Percentiles rank a stretch among this genome's conserved stretches.
Conservation (phyloP, 2,329 filamentous ascomycete genomes). For the Scytalidium lignicola region DNA sequence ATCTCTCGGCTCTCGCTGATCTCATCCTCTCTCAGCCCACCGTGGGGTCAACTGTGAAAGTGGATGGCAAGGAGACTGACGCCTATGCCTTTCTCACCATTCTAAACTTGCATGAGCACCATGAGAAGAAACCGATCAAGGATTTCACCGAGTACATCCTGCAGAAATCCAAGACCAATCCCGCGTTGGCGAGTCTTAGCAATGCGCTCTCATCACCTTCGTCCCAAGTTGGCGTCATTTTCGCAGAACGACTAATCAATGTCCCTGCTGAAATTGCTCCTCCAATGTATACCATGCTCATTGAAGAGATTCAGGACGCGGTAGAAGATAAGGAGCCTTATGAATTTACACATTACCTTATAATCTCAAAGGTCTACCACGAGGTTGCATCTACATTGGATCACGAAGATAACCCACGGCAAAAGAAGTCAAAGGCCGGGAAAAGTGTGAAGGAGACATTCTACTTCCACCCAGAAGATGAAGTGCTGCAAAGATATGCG, state of each 20-base stretch:
- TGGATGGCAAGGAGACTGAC: constrained; percentile 90
- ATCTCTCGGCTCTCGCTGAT: constrained; percentile 81
- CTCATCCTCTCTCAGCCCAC: constrained; percentile 81
- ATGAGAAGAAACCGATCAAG: constrained; percentile 67
- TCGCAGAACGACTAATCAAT: constrained; percentile 94
- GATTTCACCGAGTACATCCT: constrained; percentile 68
- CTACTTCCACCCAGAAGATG: constrained; percentile 96
- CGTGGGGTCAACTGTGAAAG: constrained; percentile 92
- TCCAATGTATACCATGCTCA: constrained; percentile 90
- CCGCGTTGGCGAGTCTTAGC: constrained; percentile 51
- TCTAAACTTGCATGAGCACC: constrained; percentile 75
- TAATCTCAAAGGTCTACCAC: constrained; percentile 86
- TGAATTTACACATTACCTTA: constrained; percentile 85
- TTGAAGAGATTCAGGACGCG: constrained; percentile 85
- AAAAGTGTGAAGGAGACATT: constrained; percentile 60
- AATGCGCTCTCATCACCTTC: constrained; percentile 51
- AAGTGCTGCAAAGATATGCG: constrained; percentile 75
- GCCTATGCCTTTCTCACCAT: constrained; percentile 90
- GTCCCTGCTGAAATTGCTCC: constrained; percentile 91
- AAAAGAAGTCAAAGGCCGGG: constrained; percentile 63
- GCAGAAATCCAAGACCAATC: constrained; percentile 43
- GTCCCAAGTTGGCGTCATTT: constrained; percentile 70
- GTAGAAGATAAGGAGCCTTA: constrained; percentile 89
- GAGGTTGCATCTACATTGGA: constrained; percentile 82
- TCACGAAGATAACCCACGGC: constrained; percentile 53